phyloP scores from a whole-genome alignment of 495 filamentous ascomycete genomes.

The Aspergillus coremiiformis region DNA sequence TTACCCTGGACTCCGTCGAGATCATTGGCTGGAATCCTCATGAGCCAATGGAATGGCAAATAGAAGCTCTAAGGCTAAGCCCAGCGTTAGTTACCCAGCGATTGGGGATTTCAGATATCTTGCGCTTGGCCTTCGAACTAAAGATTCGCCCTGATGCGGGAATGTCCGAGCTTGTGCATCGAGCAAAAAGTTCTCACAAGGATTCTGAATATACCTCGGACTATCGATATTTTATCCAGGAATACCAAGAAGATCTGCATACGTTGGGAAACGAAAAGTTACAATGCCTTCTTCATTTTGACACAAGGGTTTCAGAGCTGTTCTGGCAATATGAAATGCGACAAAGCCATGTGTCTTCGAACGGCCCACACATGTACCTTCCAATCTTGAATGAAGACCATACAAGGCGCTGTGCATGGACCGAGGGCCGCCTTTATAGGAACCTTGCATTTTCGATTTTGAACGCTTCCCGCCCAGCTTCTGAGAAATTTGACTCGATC shows the following conservation, averaged over 20 bases:
- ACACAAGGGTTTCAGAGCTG: conserved; percentile 32
- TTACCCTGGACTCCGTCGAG: conserved; percentile 49
- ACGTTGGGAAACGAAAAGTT: background rate
- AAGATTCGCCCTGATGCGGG: conserved; percentile 14
- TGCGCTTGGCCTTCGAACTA: conserved; percentile 32
- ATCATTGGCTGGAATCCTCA: conserved; percentile 12
- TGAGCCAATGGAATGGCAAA: conserved; percentile 10
- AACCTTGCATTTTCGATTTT: conserved; percentile 53
- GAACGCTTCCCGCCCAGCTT: conserved; percentile 27
- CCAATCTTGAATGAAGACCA: conserved; percentile 53
- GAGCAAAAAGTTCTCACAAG: conserved; percentile 14
- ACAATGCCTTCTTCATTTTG: conserved; percentile 10
- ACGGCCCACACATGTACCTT: conserved; percentile 45
- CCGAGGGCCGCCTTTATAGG: conserved; percentile 44
- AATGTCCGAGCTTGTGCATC: conserved; percentile 28
- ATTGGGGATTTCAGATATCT: conserved; percentile 29
- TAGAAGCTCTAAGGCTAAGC: conserved; percentile 34
- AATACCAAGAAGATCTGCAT: conserved; percentile 25
- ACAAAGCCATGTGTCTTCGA: conserved; percentile 4
- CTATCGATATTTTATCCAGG: conserved; percentile 38
- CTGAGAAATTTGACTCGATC: conserved; percentile 17
- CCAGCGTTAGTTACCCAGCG: conserved; percentile 29
- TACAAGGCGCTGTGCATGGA: conserved; percentile 56
- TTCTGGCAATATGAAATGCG: conserved; percentile 27
- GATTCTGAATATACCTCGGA: conserved; percentile 8